Conservation (phyloP, 2,329 filamentous ascomycete species). For the Alternaria brassicicola region DNA sequence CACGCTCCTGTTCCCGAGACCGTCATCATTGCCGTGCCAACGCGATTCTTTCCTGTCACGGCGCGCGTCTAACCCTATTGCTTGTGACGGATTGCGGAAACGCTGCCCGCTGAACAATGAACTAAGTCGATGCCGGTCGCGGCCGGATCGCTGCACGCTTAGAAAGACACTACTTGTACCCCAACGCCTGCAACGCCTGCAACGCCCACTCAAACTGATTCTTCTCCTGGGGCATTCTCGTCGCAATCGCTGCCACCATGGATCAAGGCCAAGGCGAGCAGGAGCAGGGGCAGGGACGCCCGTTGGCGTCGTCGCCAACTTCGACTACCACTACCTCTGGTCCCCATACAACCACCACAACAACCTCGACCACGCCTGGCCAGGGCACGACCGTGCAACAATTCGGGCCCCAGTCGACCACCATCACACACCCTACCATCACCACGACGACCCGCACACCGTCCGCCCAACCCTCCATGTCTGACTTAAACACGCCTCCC, state of each 20-base stretch:
- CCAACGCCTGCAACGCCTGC: slow-evolving; percentile 1
- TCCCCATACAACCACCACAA: slow-evolving; percentile 38
- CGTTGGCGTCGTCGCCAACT: slow-evolving; percentile 22
- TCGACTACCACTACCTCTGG: slow-evolving; percentile 35
- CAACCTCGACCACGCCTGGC: slow-evolving; percentile 25
- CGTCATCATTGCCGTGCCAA: slow-evolving; percentile 4
- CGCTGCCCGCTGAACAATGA: slow-evolving; percentile 25
- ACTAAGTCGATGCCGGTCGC: slow-evolving; percentile 22
- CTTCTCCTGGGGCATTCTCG: background rate
- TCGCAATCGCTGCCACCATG: slow-evolving; percentile 15
- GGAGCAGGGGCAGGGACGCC: slow-evolving; percentile 14
- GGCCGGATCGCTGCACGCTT: slow-evolving; percentile 25
- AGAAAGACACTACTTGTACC: slow-evolving; percentile 19
- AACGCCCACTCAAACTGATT: background rate
- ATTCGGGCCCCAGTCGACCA: slow-evolving; percentile 33
- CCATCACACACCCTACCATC: slow-evolving; percentile 35
- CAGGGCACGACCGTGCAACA: slow-evolving; percentile 29
- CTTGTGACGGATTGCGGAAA: slow-evolving; percentile 4
- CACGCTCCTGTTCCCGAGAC: background rate
- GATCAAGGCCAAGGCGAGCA: slow-evolving; percentile 17
- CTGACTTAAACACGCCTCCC: slow-evolving; percentile 10
- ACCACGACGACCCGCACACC: slow-evolving; percentile 35
- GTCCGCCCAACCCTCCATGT: slow-evolving; percentile 15
- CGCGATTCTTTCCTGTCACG: slow-evolving; percentile 6
- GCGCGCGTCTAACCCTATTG: slow-evolving; percentile 3